Conservation (phyloP, 2,329 filamentous ascomycete species). For the Neofusicoccum cordaticola region DNA sequence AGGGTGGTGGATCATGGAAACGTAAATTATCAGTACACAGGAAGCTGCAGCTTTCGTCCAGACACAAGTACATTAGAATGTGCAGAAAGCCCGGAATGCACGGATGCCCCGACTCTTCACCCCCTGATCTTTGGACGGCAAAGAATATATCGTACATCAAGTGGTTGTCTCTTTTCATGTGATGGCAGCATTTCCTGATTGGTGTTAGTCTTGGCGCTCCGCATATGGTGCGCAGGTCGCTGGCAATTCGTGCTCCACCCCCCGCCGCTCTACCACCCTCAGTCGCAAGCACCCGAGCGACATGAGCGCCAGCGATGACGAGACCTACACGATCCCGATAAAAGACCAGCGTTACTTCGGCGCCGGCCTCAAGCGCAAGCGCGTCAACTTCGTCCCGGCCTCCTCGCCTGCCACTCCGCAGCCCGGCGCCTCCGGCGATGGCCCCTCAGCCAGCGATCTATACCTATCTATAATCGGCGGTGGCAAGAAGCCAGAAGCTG, state of each 20-base stretch:
- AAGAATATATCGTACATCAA: no score
- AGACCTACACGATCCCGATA: slow-evolving; percentile 59
- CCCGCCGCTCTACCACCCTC: background rate
- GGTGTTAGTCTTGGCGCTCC: background rate
- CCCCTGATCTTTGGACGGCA: no score
- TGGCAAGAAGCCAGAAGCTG: slow-evolving; percentile 17
- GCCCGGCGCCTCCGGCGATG: slow-evolving; percentile 20
- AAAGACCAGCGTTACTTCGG: slow-evolving; percentile 60
- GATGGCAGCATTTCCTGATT: background rate
- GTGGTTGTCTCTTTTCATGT: background rate
- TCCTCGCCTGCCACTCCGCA: slow-evolving; percentile 26
- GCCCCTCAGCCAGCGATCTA: slow-evolving; percentile 54
- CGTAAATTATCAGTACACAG: no score
- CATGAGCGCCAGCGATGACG: slow-evolving; percentile 38
- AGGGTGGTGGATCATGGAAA: no score
- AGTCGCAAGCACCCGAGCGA: background rate
- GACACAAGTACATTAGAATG: no score
- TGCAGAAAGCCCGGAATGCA: no score
- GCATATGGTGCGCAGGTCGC: background rate
- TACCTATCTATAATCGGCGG: slow-evolving; percentile 42
- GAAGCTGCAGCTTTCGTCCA: no score
- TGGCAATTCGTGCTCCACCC: background rate
- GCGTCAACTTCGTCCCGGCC: slow-evolving; percentile 59
- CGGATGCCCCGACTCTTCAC: no score
- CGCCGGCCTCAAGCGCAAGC: slow-evolving; percentile 61